phyloP scores from a whole-genome alignment of 2,329 filamentous ascomycete species.

The Phaeosphaeriaceae sp. region DNA sequence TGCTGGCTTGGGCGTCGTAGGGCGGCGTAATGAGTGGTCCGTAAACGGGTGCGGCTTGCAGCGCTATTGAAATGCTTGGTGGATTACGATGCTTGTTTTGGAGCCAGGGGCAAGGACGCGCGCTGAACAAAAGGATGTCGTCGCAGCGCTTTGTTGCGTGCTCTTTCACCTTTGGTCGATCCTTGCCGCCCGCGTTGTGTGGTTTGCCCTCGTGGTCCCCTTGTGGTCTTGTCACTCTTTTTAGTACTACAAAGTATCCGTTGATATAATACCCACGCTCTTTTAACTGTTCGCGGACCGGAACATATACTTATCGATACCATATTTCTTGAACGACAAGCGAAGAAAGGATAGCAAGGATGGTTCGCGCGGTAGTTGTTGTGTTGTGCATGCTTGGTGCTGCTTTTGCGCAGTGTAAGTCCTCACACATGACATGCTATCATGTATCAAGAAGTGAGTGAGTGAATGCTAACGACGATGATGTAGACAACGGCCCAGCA shows the following conservation, averaged over 20 bases:
- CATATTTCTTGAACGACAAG: not conserved
- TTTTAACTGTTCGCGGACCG: not conserved
- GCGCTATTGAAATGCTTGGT: conserved; percentile 12
- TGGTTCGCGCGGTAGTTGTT: conserved; percentile 20
- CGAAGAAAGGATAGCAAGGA: conserved; percentile 4
- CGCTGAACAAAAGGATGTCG: not conserved
- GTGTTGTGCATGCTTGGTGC: conserved; percentile 16
- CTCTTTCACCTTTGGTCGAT: conserved; percentile 1
- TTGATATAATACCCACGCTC: not conserved
- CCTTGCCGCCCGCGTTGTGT: conserved; percentile 6
- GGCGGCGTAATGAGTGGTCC: not conserved
- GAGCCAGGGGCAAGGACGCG: not conserved
- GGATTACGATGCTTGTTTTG: not conserved
- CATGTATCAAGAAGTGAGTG: not conserved
- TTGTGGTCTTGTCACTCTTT: conserved; percentile 3
- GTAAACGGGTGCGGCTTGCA: not conserved
- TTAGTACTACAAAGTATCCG: not conserved
- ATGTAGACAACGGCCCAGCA: conserved; percentile 23
- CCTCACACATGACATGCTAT: too few relatives aligned
- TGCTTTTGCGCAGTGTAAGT: conserved; percentile 19
- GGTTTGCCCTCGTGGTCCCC: not conserved
- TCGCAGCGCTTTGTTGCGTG: not conserved
- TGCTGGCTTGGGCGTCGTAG: not conserved
- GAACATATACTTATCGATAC: conserved; percentile 1
- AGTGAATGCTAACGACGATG: not conserved